Base-by-base conservation (phyloP, 345 rosid species). In the Leavenworthia alabamica region DNA sequence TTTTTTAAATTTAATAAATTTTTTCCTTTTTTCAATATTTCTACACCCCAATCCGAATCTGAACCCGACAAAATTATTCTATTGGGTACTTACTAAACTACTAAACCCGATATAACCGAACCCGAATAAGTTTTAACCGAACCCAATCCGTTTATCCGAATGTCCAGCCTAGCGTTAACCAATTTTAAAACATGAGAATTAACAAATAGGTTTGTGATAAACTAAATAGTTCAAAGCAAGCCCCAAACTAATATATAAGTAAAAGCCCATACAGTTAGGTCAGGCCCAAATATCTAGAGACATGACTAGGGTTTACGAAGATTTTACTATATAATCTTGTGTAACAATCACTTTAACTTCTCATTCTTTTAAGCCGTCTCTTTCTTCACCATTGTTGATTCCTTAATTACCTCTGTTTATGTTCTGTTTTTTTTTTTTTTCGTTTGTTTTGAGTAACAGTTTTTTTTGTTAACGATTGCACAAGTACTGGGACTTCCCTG, bases 401-500 rank as follows among this genome's bases (percentile, higher is more conserved):
- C 35, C n/a, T 36, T 16, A 39, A 8, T 35, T 54, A 12, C 2
- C 22, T 49, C 14, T 24, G 4, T 6, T 5, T 32, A 32, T 32
- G 12, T 32, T 40, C 17, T 37, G 7, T 14, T 16, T 24, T 1
- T 23, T 5, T 1, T 6, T 0, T 32, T 0, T 26, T 4, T 8
- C 13, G 5, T 49, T 49, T 36, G 1, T 8, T 29, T 16, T 20
- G 4, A 60, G 0, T 2, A 9, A 15, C 1, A 6, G 41, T 12
- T 9, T 13, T 0, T 32, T 32, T 9, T 8, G 2, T 31, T 8
- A 3, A 10, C 2, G 17, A 24, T 46, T 62, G 74, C 74, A 70
- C 70, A 63, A 70, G 74, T 70, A 70, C 74, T 70, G 74, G 70
- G 74, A 70, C 69, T 39, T 63, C 74, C 74, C 52, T 26, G 22